phyloP scores from a whole-genome alignment of 192 early-diverging fungal species.

The Phycomyces nitens region DNA sequence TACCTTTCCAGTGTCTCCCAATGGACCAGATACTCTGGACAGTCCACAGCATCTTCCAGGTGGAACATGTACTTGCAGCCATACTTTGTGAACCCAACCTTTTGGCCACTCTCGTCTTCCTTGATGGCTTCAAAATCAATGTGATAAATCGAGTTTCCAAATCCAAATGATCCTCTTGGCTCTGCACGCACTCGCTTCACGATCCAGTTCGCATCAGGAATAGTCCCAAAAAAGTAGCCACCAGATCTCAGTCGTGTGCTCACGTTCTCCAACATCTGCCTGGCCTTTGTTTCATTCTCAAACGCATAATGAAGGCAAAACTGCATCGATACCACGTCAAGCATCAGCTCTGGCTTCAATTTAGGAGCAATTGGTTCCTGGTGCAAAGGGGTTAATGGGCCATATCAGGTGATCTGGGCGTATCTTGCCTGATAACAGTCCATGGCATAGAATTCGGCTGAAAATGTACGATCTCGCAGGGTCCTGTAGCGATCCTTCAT shows the following conservation, averaged over 20 bases:
- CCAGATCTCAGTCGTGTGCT: conserved; percentile 61
- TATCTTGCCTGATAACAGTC: conserved; percentile 79
- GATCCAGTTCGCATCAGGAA: conserved; percentile 89
- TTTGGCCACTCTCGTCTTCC: conserved; percentile 20
- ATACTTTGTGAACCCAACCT: conserved; percentile 55
- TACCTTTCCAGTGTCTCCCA: conserved; percentile 77
- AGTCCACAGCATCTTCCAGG: conserved; percentile 93
- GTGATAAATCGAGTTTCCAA: conserved; percentile 88
- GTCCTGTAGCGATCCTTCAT: conserved; percentile 64
- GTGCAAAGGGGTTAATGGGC: neutral
- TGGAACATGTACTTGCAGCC: conserved; percentile 89
- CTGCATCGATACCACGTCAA: conserved; percentile 91
- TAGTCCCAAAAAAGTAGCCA: conserved; percentile 88
- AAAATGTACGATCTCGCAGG: conserved; percentile 56
- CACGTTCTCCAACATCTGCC: conserved; percentile 81
- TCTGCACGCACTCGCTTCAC: conserved; percentile 44
- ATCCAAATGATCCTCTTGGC: conserved; percentile 45
- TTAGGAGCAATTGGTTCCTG: conserved; percentile 56
- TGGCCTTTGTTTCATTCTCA: conserved; percentile 76
- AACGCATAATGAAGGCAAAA: conserved; percentile 98
- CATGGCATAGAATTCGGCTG: conserved; percentile 73
- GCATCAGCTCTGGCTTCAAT: conserved; percentile 46
- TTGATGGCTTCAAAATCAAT: conserved; percentile 75
- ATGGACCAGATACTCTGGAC: conserved; percentile 92
- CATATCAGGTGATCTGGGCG: neutral